These are phyloP conservation scores for Debaryomycetaceae sp. DNA, from an alignment of 1,139 yeast species.

Conservation along the genomic window DNA sequence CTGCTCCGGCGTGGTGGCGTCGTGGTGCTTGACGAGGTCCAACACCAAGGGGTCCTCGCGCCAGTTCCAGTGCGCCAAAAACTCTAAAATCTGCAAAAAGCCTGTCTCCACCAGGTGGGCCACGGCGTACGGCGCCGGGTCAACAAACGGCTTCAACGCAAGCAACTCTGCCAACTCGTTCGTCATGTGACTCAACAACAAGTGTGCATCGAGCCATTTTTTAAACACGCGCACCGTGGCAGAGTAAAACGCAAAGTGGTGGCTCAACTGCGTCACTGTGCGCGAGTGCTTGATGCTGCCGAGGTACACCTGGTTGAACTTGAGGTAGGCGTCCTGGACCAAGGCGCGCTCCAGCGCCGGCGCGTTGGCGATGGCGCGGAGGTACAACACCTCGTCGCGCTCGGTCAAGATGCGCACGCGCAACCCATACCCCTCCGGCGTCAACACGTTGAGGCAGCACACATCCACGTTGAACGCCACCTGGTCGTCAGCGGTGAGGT, in stretches of 20 bases:
- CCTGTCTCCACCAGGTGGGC: slow-evolving; percentile 83
- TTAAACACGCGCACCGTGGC: slow-evolving; percentile 82
- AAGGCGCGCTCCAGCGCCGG: slow-evolving; percentile 53
- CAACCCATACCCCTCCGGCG: slow-evolving; percentile 89
- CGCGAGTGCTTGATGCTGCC: slow-evolving; percentile 81
- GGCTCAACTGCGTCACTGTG: slow-evolving; percentile 64
- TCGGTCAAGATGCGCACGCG: slow-evolving; percentile 70
- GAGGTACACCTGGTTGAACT: slow-evolving; percentile 62
- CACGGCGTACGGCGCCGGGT: slow-evolving; percentile 73
- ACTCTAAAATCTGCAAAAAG: slow-evolving; percentile 67
- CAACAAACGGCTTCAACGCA: slow-evolving; percentile 81
- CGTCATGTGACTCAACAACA: slow-evolving; percentile 61
- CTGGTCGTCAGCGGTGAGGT: slow-evolving; percentile 58
- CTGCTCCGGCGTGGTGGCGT: slow-evolving; percentile 14
- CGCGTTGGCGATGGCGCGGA: slow-evolving; percentile 64
- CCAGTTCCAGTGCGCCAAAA: slow-evolving; percentile 91
- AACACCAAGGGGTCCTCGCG: slow-evolving; percentile 76
- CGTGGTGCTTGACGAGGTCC: slow-evolving; percentile 49
- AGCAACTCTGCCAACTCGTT: slow-evolving; percentile 81
- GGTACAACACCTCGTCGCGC: slow-evolving; percentile 70
- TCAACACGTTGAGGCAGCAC: slow-evolving; percentile 57
- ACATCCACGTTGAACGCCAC: slow-evolving; percentile 63
- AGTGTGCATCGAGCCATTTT: slow-evolving; percentile 75
- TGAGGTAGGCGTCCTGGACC: slow-evolving; percentile 59
- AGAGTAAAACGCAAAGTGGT: slow-evolving; percentile 70